A percentile compares a stretch with the other conserved stretches of the same genome.
These are phyloP conservation scores for Boletus eberwhitei DNA, from an alignment of 768 basidiomycete genomes.

Conservation along the genomic window DNA sequence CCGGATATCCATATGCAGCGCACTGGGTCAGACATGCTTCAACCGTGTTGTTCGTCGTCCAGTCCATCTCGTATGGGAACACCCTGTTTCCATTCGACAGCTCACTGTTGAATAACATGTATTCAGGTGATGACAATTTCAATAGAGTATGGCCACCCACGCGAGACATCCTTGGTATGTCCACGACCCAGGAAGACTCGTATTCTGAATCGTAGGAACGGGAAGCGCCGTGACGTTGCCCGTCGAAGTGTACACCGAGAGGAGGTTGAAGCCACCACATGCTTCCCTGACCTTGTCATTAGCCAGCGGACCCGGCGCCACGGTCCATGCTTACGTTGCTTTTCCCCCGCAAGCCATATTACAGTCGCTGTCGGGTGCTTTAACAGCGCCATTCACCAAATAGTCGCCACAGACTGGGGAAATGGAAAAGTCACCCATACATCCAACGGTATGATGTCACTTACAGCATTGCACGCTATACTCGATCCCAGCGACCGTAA, in stretches of 20 bases:
- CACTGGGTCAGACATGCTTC: conserved; percentile 66
- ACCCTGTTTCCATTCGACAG: conserved; percentile 37
- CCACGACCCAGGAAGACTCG: conserved; percentile 61
- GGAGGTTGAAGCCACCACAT: conserved; percentile 68
- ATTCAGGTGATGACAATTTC: background rate
- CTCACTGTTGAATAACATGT: conserved; percentile 40
- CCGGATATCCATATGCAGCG: conserved; percentile 66
- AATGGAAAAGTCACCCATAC: background rate
- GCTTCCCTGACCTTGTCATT: conserved; percentile 42
- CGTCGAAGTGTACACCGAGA: conserved; percentile 64
- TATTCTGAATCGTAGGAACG: conserved; percentile 54
- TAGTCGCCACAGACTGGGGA: conserved; percentile 65
- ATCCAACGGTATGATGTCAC: conserved; percentile 16
- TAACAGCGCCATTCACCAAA: conserved; percentile 57
- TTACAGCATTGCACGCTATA: conserved; percentile 51
- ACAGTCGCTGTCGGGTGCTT: conserved; percentile 50
- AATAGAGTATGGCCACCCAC: conserved; percentile 36
- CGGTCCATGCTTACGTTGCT: conserved; percentile 42
- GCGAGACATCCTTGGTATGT: conserved; percentile 62
- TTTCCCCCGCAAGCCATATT: conserved; percentile 75
- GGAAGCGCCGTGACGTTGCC: conserved; percentile 52
- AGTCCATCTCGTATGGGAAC: conserved; percentile 60
- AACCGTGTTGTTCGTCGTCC: conserved; percentile 60
- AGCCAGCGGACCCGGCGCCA: background rate
- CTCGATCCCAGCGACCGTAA: conserved; percentile 68